Evolutionary conservation across 164 flowering plant species (phyloP).

Genomic region (Brasenia schreberi): DNA sequence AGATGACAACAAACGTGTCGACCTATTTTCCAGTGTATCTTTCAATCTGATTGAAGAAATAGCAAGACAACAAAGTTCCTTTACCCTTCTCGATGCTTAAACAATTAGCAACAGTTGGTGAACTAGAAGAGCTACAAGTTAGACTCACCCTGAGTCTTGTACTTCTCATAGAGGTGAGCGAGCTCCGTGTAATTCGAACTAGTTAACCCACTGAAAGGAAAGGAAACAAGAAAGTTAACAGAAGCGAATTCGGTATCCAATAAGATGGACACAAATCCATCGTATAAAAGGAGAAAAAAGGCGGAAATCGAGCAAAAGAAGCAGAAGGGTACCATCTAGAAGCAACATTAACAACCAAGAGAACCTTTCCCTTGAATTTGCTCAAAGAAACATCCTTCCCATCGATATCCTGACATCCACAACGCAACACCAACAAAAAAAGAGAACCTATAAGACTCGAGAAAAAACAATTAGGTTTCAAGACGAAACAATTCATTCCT

Average conservation of each 20-base stretch:
- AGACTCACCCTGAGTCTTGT: slow-evolving; percentile 68
- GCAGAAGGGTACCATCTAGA: slow-evolving; percentile 52
- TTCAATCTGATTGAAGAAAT: no score
- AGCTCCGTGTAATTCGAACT: slow-evolving; percentile 79
- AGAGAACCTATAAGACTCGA: not conserved
- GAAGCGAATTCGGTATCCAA: not conserved
- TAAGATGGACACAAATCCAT: not conserved
- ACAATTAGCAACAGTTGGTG: no score
- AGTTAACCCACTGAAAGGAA: slow-evolving; percentile 59
- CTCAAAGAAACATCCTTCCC: slow-evolving; percentile 65
- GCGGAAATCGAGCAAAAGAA: not conserved
- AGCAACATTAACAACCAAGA: slow-evolving; percentile 87
- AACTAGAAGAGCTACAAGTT: not conserved
- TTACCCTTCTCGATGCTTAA: no score
- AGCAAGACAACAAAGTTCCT: no score
- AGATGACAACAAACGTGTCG: no score
- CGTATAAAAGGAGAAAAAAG: not conserved
- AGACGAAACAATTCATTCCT: not conserved
- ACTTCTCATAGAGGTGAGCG: slow-evolving; percentile 70
- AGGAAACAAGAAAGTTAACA: not conserved
- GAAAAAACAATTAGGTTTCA: not conserved
- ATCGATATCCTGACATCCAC: slow-evolving; percentile 63
- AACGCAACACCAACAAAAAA: not conserved
- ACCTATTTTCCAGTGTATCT: no score
- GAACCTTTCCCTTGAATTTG: slow-evolving; percentile 80